Evolutionary conservation across 2,329 filamentous ascomycete species (phyloP).

Genomic region (Claviceps sp.): DNA sequence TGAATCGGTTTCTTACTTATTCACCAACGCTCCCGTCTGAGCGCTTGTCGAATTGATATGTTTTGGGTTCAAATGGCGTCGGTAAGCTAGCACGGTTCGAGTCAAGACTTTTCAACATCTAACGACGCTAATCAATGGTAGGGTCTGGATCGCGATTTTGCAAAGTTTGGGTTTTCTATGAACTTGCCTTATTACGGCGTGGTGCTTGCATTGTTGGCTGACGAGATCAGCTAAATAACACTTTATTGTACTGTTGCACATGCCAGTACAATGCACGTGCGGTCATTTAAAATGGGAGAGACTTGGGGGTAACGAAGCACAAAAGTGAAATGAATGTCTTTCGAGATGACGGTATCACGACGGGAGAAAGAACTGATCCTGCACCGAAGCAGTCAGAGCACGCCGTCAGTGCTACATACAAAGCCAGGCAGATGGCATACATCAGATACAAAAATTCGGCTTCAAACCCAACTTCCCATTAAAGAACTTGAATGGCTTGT

Average conservation of each 20-base stretch:
- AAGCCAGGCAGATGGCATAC: no score
- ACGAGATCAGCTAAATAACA: not conserved
- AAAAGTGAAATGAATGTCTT: no score
- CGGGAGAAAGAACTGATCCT: no score
- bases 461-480: no score
- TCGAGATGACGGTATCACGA: no score
- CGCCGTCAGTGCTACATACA: no score
- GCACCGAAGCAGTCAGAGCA: no score
- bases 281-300: no score
- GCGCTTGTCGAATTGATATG: not conserved
- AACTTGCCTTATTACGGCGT: not conserved
- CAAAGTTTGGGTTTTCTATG: not conserved
- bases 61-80: not conserved
- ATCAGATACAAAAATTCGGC: no score
- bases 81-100: not conserved
- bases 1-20: constrained; percentile 51
- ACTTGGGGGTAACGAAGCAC: no score
- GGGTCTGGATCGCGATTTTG: not conserved
- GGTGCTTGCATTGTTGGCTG: not conserved
- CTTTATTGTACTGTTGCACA: not conserved
- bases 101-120: not conserved
- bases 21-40: constrained; percentile 49
- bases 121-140: not conserved
- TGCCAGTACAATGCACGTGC: not conserved
- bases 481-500: no score